Conservation (phyloP, 176 grass and related monocot genomes). For the Elymus sibiricus region DNA sequence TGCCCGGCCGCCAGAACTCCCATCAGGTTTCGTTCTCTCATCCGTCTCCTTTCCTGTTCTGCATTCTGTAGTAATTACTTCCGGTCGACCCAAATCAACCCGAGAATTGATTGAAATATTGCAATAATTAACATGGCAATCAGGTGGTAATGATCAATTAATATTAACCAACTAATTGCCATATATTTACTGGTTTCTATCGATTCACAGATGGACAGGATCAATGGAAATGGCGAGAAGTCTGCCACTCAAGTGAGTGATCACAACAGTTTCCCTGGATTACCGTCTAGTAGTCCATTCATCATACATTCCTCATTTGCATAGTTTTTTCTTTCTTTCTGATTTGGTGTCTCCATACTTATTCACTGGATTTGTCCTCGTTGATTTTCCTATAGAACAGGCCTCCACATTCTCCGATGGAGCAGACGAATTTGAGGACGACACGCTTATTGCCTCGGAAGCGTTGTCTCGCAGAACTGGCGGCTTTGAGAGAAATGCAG, state of each 20-base stretch:
- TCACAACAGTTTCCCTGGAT: not conserved
- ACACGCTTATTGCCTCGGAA: conserved; percentile 27
- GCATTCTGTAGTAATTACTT: not conserved
- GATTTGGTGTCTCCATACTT: conserved; percentile 8
- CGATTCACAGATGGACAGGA: conserved; percentile 27
- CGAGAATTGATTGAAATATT: not conserved
- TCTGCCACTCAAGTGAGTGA: conserved; percentile 27
- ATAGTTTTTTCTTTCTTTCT: not conserved
- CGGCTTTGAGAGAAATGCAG: conserved; percentile 19
- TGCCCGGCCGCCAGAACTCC: conserved; percentile 16
- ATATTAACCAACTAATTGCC: not conserved
- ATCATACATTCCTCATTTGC: not conserved
- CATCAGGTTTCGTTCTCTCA: not conserved
- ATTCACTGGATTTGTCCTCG: conserved; percentile 26
- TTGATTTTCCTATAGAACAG: conserved; percentile 40
- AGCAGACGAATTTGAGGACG: conserved; percentile 44
- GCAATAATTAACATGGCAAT: too few species aligned
- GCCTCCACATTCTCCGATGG: not conserved
- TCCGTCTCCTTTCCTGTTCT: not conserved
- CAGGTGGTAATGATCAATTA: not conserved
- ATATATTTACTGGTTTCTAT: not conserved
- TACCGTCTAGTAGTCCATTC: not conserved
- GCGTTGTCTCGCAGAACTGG: not conserved
- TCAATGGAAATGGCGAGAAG: not conserved
- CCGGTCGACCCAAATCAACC: not conserved